Conservation (phyloP, 495 filamentous ascomycete species). For the Aspergillus egyptiacus region DNA sequence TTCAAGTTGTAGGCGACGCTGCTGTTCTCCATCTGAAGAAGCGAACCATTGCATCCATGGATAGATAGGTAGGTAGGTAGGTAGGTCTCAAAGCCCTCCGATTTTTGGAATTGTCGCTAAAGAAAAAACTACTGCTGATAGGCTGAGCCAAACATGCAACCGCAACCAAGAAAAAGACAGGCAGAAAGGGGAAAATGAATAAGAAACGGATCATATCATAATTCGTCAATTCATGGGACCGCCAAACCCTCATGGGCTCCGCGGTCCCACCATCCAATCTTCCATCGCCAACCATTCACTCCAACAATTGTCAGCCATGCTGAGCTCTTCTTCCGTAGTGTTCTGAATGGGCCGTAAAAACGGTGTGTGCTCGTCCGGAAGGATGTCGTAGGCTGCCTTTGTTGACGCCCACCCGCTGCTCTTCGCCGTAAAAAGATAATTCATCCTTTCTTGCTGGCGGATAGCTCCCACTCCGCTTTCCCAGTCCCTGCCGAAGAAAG, state of each 20-base stretch:
- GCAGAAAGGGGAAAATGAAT: background rate
- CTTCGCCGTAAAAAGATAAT: slow-evolving; percentile 95
- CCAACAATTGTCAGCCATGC: slow-evolving; percentile 72
- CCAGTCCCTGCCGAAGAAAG: slow-evolving; percentile 91
- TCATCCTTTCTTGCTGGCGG: slow-evolving; percentile 79
- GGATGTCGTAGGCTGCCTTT: slow-evolving; percentile 81
- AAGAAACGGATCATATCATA: slow-evolving; percentile 5
- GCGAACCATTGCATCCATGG: no score
- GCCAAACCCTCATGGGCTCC: slow-evolving; percentile 42
- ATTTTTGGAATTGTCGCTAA: no score
- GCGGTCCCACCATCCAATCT: slow-evolving; percentile 84
- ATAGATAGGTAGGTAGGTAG: no score
- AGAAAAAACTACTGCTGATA: no score
- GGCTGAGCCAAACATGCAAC: background rate
- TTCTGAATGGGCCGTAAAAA: slow-evolving; percentile 74
- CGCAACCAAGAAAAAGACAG: no score
- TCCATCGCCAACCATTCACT: slow-evolving; percentile 90
- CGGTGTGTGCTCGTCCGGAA: slow-evolving; percentile 70
- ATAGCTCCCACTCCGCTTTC: slow-evolving; percentile 65
- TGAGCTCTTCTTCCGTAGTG: slow-evolving; percentile 71
- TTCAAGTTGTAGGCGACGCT: no score
- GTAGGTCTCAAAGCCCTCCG: no score
- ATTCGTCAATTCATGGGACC: slow-evolving; percentile 8
- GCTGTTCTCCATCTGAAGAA: no score
- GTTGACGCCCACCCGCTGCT: slow-evolving; percentile 80